Base-by-base conservation (phyloP, 768 basidiomycete species). In the Tylopilus balloui region DNA sequence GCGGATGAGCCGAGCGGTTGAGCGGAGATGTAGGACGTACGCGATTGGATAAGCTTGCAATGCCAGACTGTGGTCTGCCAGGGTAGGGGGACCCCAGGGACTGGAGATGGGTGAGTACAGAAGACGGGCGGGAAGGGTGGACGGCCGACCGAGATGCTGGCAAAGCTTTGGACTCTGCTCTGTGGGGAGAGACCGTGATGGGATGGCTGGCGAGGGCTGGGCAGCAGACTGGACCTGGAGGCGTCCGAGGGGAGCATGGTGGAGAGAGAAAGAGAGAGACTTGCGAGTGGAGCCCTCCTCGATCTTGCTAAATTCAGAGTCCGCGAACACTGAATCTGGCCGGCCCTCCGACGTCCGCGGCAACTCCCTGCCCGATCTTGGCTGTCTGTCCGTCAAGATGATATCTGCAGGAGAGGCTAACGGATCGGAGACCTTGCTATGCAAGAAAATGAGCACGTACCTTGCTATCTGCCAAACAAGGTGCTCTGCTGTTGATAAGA, bases 31-130 rank as follows among this genome's bases (percentile, higher is more conserved):
- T 8, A 46, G 51, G 12, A 24, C 60, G 10, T 48, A 78, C 79
- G 45, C 73, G 77, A 56, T 74, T 71, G 23, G 75, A 73, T 49
- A 80, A 62, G n/a, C 63, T 65, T 35, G 42, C 23, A 32, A 56
- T 40, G 12, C 50, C 59, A 65, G 76, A 73, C 31, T 66, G 71
- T 45, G 66, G 66, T 37, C 68, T 71, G 27, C 64, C 56, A 39
- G 78, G 73, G 55, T 80, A 80, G 50, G 68, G 66, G 24, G 64
- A 59, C 21, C 57, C 62, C n/a, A 48, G 36, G 24, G 66, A 58
- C 66, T 68, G 45, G 11, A 12, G 25, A 24, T 29, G 31, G 14
- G 38, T 47, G 20, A 47, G 34, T 14, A 32, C 12, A 32, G 35
- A 43, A 10, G 15, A 27, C 20, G n/a, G 28, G 29, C 14, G 27